Evolutionary conservation across 2,329 filamentous ascomycete species (phyloP).

Genomic region (Neopestalotiopsis clavispora): DNA sequence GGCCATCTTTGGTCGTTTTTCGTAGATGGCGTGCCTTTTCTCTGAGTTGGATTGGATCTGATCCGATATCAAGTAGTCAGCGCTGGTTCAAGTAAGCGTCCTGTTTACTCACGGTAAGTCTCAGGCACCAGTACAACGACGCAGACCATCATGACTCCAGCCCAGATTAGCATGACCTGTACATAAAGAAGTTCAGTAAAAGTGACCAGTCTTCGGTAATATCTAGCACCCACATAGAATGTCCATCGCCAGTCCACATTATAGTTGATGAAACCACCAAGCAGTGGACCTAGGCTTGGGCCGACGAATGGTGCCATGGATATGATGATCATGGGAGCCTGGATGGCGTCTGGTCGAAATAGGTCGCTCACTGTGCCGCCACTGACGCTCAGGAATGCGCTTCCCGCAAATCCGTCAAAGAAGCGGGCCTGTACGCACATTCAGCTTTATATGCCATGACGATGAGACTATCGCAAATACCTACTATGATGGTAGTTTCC

Average conservation of each 20-base stretch:
- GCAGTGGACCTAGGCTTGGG: constrained; percentile 60
- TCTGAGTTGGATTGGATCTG: constrained; percentile 71
- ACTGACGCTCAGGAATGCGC: constrained; percentile 73
- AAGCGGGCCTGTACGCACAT: constrained; percentile 57
- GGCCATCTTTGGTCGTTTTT: constrained; percentile 74
- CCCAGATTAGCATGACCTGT: constrained; percentile 77
- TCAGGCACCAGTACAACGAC: constrained; percentile 81
- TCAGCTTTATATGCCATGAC: neutral
- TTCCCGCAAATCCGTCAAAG: constrained; percentile 74
- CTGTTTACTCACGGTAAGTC: constrained; percentile 69
- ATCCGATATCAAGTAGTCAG: neutral
- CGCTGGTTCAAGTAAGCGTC: too few species aligned
- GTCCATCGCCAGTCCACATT: constrained; percentile 79
- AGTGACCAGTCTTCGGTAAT: neutral
- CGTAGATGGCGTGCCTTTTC: constrained; percentile 74
- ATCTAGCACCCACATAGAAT: constrained; percentile 62
- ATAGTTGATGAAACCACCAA: constrained; percentile 84
- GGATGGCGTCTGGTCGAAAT: constrained; percentile 71
- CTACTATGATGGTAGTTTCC: constrained; percentile 71
- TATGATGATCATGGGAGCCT: constrained; percentile 83
- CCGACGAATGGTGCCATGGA: constrained; percentile 68
- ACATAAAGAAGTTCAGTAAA: neutral
- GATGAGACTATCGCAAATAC: constrained; percentile 11
- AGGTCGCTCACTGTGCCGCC: constrained; percentile 86
- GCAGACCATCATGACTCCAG: constrained; percentile 63